Evolutionary conservation across 768 basidiomycete genomes (phyloP), one percentile per base, ranked within the genome.

Genomic region (Galerina sulciceps): DNA sequence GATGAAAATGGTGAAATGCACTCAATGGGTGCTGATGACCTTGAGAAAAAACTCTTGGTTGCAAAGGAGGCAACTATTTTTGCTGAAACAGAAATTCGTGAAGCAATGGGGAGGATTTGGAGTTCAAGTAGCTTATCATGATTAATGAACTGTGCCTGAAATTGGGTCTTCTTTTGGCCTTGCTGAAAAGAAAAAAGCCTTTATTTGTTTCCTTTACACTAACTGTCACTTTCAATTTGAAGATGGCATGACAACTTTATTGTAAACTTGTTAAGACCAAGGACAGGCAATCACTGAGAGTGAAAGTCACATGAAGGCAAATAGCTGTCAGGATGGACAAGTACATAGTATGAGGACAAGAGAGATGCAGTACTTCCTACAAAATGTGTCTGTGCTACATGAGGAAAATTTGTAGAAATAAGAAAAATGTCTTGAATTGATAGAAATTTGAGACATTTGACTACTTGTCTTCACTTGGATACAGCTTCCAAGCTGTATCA

Each of bases 51-150:
- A 69, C 75, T 93, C 22, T 75, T 68, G 31, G 84, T 87, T 46
- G 90, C 90, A 1, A 89, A 85, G 72, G 87, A 89, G 70, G 88
- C 84, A 18, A 85, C 87, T 15, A 79, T 82, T 61, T 87, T 85
- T 71, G 90, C 86, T 1, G 91, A 91, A 75, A 81, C 85, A 31
- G 89, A 92, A 72, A 77, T 94, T 45, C 81, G 82, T 64, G 89
- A 91, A 73, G 76, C 83, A 10, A 91, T 94, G 90, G 84, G 85
- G 67, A 85, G 45, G 10, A 43, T 60, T n/a, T 53, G 51, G 17
- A 76, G 65, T 80, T 88, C 73, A 84, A 51, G 26, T 38, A 22
- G 36, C 26, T n/a, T 51, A 23, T 14, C 40, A 23, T 51, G 49
- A 6, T 35, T 20, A 9, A 23, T 3, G 14, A 11, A n/a, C 20